phyloP scores from a whole-genome alignment of 2,329 filamentous ascomycete species.

The Penicillium hordei region DNA sequence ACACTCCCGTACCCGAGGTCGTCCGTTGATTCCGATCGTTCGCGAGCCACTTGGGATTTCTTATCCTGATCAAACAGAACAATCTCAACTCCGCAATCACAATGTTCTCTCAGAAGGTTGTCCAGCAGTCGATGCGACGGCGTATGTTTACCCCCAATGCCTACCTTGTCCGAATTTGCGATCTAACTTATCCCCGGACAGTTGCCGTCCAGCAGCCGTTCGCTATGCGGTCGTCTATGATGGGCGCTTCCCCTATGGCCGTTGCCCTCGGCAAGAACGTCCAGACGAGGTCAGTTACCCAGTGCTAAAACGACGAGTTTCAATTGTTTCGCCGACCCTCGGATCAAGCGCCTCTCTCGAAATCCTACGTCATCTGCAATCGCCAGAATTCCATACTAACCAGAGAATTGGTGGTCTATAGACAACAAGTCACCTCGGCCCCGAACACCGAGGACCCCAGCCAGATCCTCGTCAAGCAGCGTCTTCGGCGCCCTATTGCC shows the following conservation, averaged over 20 bases:
- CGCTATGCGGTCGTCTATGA: slow-evolving; percentile 43
- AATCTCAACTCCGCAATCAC: slow-evolving; percentile 18
- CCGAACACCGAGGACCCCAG: slow-evolving; percentile 35
- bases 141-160: slow-evolving; percentile 39
- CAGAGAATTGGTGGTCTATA: slow-evolving; percentile 18
- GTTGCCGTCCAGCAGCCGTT: slow-evolving; percentile 49
- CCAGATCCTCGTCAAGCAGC: slow-evolving; percentile 74
- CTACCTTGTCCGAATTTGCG: slow-evolving; percentile 17
- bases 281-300: slow-evolving; percentile 45
- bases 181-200: slow-evolving; percentile 30
- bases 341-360: slow-evolving; percentile 1
- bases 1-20: slow-evolving; percentile 41
- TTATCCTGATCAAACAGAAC: slow-evolving; percentile 19
- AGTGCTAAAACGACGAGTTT: background rate
- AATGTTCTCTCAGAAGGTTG: slow-evolving; percentile 52
- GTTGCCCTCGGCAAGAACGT: slow-evolving; percentile 45
- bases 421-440: slow-evolving; percentile 33
- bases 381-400: slow-evolving; percentile 17
- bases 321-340: background rate
- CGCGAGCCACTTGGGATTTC: slow-evolving; percentile 24
- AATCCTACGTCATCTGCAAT: slow-evolving; percentile 32
- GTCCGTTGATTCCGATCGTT: slow-evolving; percentile 36
- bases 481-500: slow-evolving; percentile 74
- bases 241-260: slow-evolving; percentile 46
- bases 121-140: slow-evolving; percentile 50